Conservation (phyloP, 257 asterid species). For the Salvia splendens region DNA sequence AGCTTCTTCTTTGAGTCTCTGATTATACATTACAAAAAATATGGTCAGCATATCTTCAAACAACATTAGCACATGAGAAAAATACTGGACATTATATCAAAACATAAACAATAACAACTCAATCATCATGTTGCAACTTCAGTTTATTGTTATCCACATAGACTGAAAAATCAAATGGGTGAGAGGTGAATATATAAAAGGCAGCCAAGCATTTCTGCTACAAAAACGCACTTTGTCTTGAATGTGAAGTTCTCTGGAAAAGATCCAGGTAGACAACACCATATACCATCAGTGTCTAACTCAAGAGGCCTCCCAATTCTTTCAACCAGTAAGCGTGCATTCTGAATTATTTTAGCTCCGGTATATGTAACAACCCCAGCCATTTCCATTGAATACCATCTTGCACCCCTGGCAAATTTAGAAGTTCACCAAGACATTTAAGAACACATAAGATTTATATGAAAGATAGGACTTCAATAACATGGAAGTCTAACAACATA, state of each 20-base stretch:
- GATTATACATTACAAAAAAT: constrained; percentile 41
- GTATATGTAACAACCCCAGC: constrained; percentile 99
- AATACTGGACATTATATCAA: constrained; percentile 30
- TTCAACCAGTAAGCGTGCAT: constrained; percentile 94
- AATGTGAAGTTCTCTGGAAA: constrained; percentile 97
- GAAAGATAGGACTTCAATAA: constrained; percentile 31
- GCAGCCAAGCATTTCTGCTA: constrained; percentile 25
- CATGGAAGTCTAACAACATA: constrained; percentile 39
- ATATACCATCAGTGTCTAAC: constrained; percentile 97
- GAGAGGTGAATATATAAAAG: constrained; percentile 13
- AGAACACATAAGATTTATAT: constrained; percentile 24
- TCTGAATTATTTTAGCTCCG: constrained; percentile 97
- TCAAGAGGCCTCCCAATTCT: constrained; percentile 98
- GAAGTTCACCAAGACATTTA: constrained; percentile 23
- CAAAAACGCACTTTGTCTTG: constrained; percentile 63
- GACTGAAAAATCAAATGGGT: constrained; percentile 28
- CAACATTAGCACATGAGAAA: constrained; percentile 25
- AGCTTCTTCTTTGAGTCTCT: constrained; percentile 82
- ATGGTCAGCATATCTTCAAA: constrained; percentile 36
- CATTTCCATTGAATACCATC: constrained; percentile 99
- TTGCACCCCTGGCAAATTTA: constrained; percentile 75
- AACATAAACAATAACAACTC: constrained; percentile 19
- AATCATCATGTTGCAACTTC: constrained; percentile 25
- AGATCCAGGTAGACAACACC: constrained; percentile 94
- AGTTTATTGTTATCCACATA: constrained; percentile 9